phyloP scores from a whole-genome alignment of 345 rosid species.

The Eutrema heterophyllum region DNA sequence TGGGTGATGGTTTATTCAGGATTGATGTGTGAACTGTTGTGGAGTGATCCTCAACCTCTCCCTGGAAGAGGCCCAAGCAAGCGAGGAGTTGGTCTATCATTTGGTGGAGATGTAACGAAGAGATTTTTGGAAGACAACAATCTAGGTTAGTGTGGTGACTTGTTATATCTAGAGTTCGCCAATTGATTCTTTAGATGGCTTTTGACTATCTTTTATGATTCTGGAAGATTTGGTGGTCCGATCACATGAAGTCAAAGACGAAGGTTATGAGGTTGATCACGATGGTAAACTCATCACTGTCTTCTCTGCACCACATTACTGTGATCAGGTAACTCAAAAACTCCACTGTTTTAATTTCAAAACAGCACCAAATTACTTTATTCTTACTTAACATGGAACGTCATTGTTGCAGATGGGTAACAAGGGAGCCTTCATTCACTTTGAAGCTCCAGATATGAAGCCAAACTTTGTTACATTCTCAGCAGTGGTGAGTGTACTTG shows the following conservation, averaged over 20 bases:
- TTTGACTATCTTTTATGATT: constrained; percentile 12
- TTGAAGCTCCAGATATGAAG: constrained; percentile 87
- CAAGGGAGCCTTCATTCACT: constrained; percentile 93
- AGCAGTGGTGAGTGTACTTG: constrained; percentile 74
- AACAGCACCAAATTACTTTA: neutral
- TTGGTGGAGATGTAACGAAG: constrained; percentile 89
- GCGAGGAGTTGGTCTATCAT: constrained; percentile 93
- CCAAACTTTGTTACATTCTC: constrained; percentile 88
- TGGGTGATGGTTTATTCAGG: constrained; percentile 42
- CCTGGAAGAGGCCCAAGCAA: constrained; percentile 99
- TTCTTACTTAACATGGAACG: neutral
- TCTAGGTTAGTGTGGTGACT: constrained; percentile 47
- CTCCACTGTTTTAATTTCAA: neutral
- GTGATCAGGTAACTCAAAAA: constrained; percentile 78
- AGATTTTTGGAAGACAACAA: constrained; percentile 84
- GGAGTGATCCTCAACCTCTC: constrained; percentile 98
- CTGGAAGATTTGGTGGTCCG: constrained; percentile 75
- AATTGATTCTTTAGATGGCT: neutral
- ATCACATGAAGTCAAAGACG: constrained; percentile 98
- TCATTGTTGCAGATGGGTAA: constrained; percentile 82
- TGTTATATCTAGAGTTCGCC: neutral
- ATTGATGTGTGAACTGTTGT: constrained; percentile 89
- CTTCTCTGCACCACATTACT: constrained; percentile 97
- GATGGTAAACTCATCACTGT: constrained; percentile 95
- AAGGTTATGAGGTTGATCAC: constrained; percentile 97